These are phyloP conservation scores for Trichoderma virens DNA, from an alignment of 495 filamentous ascomycete genomes.

Conservation along the genomic window DNA sequence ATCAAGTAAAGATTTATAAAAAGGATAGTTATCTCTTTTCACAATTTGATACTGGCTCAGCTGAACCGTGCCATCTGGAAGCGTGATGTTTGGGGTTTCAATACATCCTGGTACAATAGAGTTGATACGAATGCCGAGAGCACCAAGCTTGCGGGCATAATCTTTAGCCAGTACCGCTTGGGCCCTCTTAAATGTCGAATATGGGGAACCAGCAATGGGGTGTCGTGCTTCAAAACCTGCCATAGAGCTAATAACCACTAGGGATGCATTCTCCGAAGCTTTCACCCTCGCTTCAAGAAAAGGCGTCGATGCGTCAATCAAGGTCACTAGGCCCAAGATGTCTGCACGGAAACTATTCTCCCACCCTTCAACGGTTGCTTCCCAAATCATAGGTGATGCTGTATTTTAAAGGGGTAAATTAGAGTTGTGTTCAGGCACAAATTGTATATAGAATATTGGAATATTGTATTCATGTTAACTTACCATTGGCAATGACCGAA, in stretches of 20 bases:
- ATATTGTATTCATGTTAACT: too few relatives aligned
- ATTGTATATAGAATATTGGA: too few relatives aligned
- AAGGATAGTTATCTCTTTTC: background rate
- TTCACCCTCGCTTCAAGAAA: background rate
- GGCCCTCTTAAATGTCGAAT: background rate
- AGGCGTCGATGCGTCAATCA: background rate
- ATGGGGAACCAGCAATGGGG: background rate
- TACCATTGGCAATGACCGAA: background rate
- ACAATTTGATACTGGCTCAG: background rate
- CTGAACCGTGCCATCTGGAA: background rate
- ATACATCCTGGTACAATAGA: background rate
- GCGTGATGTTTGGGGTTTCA: background rate
- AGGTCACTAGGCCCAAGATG: background rate
- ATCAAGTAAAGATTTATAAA: background rate
- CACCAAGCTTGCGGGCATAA: background rate
- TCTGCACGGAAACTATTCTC: background rate
- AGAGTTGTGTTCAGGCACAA: too few relatives aligned
- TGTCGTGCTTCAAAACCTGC: background rate
- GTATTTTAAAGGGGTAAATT: background rate
- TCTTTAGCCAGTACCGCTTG: background rate
- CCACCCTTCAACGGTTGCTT: background rate
- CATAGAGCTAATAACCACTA: background rate
- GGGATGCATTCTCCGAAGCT: background rate
- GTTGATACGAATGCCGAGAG: background rate
- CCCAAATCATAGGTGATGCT: background rate